A percentile compares a stretch with the other conserved stretches of the same genome.
Evolutionary conservation across 345 rosid species (phyloP).

Genomic region (Erysimum cheiranthoides): DNA sequence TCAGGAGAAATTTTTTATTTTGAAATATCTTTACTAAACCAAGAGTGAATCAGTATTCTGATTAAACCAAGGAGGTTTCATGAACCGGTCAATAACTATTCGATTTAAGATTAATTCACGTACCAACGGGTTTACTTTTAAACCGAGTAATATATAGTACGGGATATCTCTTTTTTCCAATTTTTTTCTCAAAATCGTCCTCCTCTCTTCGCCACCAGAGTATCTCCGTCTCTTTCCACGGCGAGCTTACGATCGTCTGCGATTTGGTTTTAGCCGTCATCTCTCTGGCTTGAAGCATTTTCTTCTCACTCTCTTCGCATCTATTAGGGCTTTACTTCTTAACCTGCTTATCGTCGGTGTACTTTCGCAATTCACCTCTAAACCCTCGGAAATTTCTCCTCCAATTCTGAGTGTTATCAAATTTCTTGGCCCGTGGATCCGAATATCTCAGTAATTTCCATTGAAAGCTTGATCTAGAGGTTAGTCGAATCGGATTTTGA

Average conservation of each 20-base stretch:
- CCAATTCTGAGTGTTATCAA: slow-evolving; percentile 6
- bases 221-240: slow-evolving; percentile 25
- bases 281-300: neutral
- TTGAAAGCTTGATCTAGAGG: slow-evolving; percentile 27
- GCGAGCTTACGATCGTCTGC: slow-evolving; percentile 32
- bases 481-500: slow-evolving; percentile 6
- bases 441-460: slow-evolving; percentile 15
- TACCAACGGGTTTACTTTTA: slow-evolving; percentile 10
- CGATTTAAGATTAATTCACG: neutral
- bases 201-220: neutral
- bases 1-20: neutral
- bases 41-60: neutral
- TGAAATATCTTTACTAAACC: neutral
- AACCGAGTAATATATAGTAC: slow-evolving; percentile 27
- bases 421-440: slow-evolving; percentile 10
- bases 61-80: neutral
- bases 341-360: slow-evolving; percentile 1
- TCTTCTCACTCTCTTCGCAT: neutral
- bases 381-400: slow-evolving; percentile 24
- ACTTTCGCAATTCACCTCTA: slow-evolving; percentile 8
- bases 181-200: neutral
- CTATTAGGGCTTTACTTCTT: neutral
- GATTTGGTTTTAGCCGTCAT: neutral
- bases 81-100: neutral
- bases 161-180: neutral